Evolutionary conservation across 1,139 yeast species (phyloP).

Genomic region (Blastobotrys malaysiensis): DNA sequence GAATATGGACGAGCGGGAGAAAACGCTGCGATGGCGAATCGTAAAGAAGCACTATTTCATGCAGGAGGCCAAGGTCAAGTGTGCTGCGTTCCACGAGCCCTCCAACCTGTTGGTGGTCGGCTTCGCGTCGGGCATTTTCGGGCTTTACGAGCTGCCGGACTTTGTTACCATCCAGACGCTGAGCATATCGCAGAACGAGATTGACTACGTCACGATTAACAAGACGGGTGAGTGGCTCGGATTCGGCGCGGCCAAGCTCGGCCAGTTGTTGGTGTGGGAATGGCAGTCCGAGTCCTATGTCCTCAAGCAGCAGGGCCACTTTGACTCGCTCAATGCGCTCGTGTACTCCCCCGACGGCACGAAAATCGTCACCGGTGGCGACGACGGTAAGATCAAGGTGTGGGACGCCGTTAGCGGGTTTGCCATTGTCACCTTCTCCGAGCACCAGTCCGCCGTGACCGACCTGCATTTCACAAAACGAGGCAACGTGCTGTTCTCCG

Average conservation of each 20-base stretch:
- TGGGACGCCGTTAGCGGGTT: conserved; percentile 96
- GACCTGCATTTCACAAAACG: conserved; percentile 78
- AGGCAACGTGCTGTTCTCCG: conserved; percentile 85
- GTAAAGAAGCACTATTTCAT: conserved; percentile 65
- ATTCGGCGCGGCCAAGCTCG: conserved; percentile 83
- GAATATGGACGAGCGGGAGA: conserved; percentile 14
- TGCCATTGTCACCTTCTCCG: conserved; percentile 85
- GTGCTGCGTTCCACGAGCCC: conserved; percentile 76
- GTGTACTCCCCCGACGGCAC: conserved; percentile 95
- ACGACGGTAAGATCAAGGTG: conserved; percentile 92
- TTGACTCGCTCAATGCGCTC: conserved; percentile 78
- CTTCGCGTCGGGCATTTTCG: conserved; percentile 82
- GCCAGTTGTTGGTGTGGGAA: conserved; percentile 94
- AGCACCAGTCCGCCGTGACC: conserved; percentile 86
- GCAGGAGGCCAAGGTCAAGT: conserved; percentile 67
- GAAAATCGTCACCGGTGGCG: conserved; percentile 86
- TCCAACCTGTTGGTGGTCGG: conserved; percentile 82
- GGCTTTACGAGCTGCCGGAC: conserved; percentile 80
- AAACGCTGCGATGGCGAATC: conserved; percentile 65
- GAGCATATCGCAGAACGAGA: conserved; percentile 88
- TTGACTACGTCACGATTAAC: conserved; percentile 76
- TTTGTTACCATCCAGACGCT: conserved; percentile 78
- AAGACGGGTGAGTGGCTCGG: conserved; percentile 95
- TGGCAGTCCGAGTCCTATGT: conserved; percentile 98
- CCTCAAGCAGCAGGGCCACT: conserved; percentile 94